Evolutionary conservation across 768 basidiomycete genomes (phyloP), one percentile per base, ranked within the genome.

Genomic region (Agaricus subrufescens): DNA sequence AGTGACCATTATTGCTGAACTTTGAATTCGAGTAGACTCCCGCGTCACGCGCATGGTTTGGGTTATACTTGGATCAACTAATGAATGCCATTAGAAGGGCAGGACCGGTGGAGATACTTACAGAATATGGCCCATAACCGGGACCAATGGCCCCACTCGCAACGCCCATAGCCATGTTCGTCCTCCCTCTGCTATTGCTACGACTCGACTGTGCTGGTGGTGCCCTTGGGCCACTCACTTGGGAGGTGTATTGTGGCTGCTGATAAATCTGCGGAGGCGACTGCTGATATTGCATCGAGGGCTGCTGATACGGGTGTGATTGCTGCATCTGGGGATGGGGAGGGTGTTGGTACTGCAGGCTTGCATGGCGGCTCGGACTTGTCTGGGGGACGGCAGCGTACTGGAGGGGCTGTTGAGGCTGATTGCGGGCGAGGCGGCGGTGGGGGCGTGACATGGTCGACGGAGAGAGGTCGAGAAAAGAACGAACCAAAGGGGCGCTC

Each of bases 81-180:
- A 56, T 49, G 9, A 50, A 37, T 12, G 26, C 11, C 34, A 8
- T 31, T 14, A 10, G 38, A 15, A 48, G 37, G 29, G 39, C 25
- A 34, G 37, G 23, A 34, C 34, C 7, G 34, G 38, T 47, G 42
- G 19, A 3, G 49, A 30, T 11, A 74, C 85, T 56, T 62, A 92
- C 91, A n/a, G 89, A 85, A 73, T 93, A 93, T 26, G 91, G 91
- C 10, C 91, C 91, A 75, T 92, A 93, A 15, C 83, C 84, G 26
- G 82, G 80, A 3, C 91, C 91, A 64, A 94, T 89, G 34, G 75
- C 74, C 7, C 91, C 91, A 30, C 79, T 86, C 0, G 89, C 89
- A n/a, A 93, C 89, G 46, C 89, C 86, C 60, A 83, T 85, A 9
- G 86, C 81, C 46, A 89, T 85, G 23, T 82, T 82, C 50, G 74